Evolutionary conservation across 1,284 basidiomycete genomes (phyloP), one percentile per base, ranked within the genome.

Genomic region (Irpex rosettiformis): DNA sequence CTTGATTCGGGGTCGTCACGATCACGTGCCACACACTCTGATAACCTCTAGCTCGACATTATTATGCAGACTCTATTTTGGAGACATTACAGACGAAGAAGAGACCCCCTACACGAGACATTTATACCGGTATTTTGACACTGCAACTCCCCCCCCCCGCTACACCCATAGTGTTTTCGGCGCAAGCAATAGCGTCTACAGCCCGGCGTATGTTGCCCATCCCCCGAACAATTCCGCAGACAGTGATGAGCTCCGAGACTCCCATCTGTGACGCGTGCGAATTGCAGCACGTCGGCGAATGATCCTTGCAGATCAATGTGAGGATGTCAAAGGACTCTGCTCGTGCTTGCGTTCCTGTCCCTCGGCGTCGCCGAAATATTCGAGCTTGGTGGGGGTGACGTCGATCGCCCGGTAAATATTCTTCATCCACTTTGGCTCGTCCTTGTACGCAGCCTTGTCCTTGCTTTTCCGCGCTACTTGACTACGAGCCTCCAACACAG

Each of bases 351-450:
- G 33, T 37, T 37, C 43, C 43, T 47, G 43, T 24, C 45, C 54
- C 52, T 54, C 8, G 21, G 49, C 27, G 62, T 62, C 82, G 65
- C 77, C 76, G 70, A 86, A 86, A 56, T 80, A 77, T 61, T 73
- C 69, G 33, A 72, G 66, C 58, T 66, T 68, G 13, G 64, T 67
- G 21, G 73, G 70, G 21, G 54, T 66, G 52, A 80, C 65, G 1
- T 77, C 73, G 49, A 88, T 69, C 64, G 74, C 74, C 55, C 72
- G 72, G 58, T 87, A 73, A 58, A 88, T 73, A 45, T 73, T 70
- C 54, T 61, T 45, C 73, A 88, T 77, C 70, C 74, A 75, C 62
- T 62, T 69, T 24, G 75, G 72, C 54, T 80, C 79, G 58, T 78
- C 72, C 61, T 62, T 69, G 65, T 60, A 61, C 37, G 53, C 57